These are phyloP conservation scores for Barnettozyma vustinii DNA, from an alignment of 805 yeast species.

Conservation along the genomic window DNA sequence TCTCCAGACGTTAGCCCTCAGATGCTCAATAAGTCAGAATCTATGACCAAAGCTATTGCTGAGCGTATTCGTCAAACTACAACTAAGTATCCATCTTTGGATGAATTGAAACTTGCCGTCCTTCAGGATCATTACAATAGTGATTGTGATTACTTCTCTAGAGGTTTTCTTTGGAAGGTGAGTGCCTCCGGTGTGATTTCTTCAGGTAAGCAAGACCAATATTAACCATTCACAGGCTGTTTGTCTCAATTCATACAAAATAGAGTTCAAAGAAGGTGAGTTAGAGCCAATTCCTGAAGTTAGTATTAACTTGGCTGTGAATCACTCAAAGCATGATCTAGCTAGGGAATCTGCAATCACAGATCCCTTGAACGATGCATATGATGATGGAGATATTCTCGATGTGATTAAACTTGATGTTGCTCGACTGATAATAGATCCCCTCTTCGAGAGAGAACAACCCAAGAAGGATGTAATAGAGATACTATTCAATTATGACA, in stretches of 20 bases:
- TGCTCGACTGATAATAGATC: constrained; percentile 23
- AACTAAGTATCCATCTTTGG: constrained; percentile 15
- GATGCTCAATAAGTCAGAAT: not conserved
- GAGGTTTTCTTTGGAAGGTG: constrained; percentile 20
- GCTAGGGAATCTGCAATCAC: not conserved
- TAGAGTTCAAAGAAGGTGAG: constrained; percentile 18
- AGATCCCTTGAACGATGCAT: constrained; percentile 9
- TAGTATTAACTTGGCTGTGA: not conserved
- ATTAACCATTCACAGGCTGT: constrained; percentile 8
- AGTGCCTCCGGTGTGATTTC: not conserved
- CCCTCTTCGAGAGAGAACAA: constrained; percentile 14
- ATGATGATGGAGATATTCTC: constrained; percentile 12
- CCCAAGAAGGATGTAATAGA: constrained; percentile 18
- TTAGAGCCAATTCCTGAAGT: constrained; percentile 11
- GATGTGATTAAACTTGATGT: constrained; percentile 25
- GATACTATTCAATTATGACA: constrained; percentile 23
- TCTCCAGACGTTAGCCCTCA: too few species aligned
- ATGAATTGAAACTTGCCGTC: constrained; percentile 18
- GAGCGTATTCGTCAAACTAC: constrained; percentile 11
- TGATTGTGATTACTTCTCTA: constrained; percentile 14
- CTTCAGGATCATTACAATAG: constrained; percentile 20
- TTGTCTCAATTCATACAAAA: constrained; percentile 18
- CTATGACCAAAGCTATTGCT: not conserved
- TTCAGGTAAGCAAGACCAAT: not conserved
- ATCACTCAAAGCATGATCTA: constrained; percentile 5